phyloP scores from a whole-genome alignment of 148 eudicot species.

The Gaultheria prostrata region DNA sequence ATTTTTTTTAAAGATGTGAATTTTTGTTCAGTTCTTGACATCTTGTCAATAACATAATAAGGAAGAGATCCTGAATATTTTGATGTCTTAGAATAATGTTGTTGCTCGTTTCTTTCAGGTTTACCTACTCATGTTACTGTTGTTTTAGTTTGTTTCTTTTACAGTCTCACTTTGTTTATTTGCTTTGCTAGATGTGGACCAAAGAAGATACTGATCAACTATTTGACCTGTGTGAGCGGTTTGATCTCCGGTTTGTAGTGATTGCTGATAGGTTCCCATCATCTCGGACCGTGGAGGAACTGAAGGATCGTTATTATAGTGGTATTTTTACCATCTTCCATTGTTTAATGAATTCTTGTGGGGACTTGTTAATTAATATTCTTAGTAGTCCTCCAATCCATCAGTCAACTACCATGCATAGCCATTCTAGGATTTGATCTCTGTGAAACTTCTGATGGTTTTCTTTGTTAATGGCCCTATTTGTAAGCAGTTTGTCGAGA shows the following conservation, averaged over 20 bases:
- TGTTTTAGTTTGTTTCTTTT: not conserved
- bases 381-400: not conserved
- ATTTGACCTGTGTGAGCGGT: slow-evolving; percentile 80
- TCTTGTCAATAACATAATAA: not conserved
- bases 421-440: slow-evolving; percentile 1
- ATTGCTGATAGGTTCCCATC: slow-evolving; percentile 84
- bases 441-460: slow-evolving; percentile 8
- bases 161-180: not conserved
- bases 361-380: not conserved
- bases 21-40: not conserved
- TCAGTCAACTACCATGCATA: not conserved
- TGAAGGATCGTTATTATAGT: slow-evolving; percentile 82
- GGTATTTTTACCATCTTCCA: slow-evolving; percentile 40
- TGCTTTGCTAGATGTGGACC: slow-evolving; percentile 64
- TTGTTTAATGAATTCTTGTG: slow-evolving; percentile 11
- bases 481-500: slow-evolving; percentile 56
- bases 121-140: too few relatives aligned
- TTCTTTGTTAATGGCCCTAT: slow-evolving; percentile 15
- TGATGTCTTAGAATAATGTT: not conserved
- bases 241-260: slow-evolving; percentile 78
- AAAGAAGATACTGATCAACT: slow-evolving; percentile 90
- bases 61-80: not conserved
- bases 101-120: not conserved
- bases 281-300: slow-evolving; percentile 74
- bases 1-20: not conserved